Percentiles rank a stretch among this genome's conserved stretches.
Conservation (phyloP, 805 yeast genomes). For the Candida mattraensis region DNA sequence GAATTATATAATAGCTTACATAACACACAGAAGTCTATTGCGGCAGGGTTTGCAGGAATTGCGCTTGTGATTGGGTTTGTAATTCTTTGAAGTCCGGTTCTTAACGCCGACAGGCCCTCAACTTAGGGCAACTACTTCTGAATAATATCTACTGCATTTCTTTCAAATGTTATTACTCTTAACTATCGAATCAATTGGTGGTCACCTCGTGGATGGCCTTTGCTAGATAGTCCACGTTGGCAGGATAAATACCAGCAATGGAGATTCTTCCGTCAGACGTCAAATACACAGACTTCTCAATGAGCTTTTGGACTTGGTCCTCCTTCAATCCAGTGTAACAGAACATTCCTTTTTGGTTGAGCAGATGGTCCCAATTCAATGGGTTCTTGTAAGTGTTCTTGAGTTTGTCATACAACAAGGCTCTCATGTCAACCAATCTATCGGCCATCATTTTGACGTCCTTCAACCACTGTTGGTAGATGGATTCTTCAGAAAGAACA, state of each 20-base stretch:
- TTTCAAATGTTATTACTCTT: background rate
- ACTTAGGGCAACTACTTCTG: too few relatives aligned
- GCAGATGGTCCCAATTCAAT: slow-evolving; percentile 81
- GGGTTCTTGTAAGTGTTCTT: slow-evolving; percentile 48
- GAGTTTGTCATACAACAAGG: slow-evolving; percentile 59
- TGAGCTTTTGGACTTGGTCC: slow-evolving; percentile 69
- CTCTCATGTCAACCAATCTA: slow-evolving; percentile 74
- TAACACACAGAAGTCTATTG: too few relatives aligned
- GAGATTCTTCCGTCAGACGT: slow-evolving; percentile 91
- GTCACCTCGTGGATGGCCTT: slow-evolving; percentile 35
- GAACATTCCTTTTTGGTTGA: slow-evolving; percentile 95
- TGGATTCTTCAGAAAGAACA: slow-evolving; percentile 59
- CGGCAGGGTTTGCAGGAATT: too few relatives aligned
- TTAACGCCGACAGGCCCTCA: too few relatives aligned
- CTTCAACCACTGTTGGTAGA: slow-evolving; percentile 71
- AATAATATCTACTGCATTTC: too few relatives aligned
- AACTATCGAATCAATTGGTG: slow-evolving; percentile 24
- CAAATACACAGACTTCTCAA: slow-evolving; percentile 76
- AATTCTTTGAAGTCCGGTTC: too few relatives aligned
- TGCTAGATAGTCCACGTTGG: slow-evolving; percentile 75
- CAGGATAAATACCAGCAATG: slow-evolving; percentile 81
- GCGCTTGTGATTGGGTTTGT: too few relatives aligned
- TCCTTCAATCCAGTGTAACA: slow-evolving; percentile 80
- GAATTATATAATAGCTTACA: too few relatives aligned
- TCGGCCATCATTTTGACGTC: slow-evolving; percentile 80